A percentile compares a stretch with the other conserved stretches of the same genome.
These are phyloP conservation scores for Sphagnum tenellum DNA, from an alignment of 225 moss, liverwort and hornwort genomes.

Conservation along the genomic window DNA sequence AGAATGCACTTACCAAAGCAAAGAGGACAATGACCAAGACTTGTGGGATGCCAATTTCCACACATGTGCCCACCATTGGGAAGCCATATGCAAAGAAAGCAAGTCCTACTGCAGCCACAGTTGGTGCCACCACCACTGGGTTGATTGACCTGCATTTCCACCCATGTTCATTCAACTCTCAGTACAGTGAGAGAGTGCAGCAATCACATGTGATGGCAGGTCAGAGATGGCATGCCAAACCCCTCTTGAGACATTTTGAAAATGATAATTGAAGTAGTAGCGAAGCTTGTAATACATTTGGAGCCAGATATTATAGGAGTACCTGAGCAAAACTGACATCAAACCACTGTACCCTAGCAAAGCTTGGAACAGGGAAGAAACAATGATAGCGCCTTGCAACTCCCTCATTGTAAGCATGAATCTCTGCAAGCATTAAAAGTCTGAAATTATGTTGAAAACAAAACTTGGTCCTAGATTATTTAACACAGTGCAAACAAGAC, in stretches of 20 bases:
- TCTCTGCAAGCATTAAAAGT: slow-evolving; percentile 30
- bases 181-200: no score
- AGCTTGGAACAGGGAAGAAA: slow-evolving; percentile 61
- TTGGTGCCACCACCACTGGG: slow-evolving; percentile 92
- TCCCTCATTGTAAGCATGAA: slow-evolving; percentile 85
- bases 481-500: no score
- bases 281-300: background rate
- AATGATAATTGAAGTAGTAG: background rate
- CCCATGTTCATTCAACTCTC: no score
- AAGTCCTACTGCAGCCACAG: slow-evolving; percentile 78
- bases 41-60: slow-evolving; percentile 87
- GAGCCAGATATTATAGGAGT: background rate
- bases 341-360: slow-evolving; percentile 78
- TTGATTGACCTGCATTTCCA: slow-evolving; percentile 62
- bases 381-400: slow-evolving; percentile 79
- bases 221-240: no score
- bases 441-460: background rate
- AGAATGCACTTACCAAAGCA: slow-evolving; percentile 60
- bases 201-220: no score
- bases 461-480: no score
- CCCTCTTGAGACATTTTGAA: no score
- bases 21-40: slow-evolving; percentile 72
- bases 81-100: slow-evolving; percentile 89
- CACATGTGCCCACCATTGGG: slow-evolving; percentile 75
- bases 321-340: slow-evolving; percentile 75